Evolutionary conservation across 805 yeast genomes (phyloP).

Genomic region (Pichia exigua): DNA sequence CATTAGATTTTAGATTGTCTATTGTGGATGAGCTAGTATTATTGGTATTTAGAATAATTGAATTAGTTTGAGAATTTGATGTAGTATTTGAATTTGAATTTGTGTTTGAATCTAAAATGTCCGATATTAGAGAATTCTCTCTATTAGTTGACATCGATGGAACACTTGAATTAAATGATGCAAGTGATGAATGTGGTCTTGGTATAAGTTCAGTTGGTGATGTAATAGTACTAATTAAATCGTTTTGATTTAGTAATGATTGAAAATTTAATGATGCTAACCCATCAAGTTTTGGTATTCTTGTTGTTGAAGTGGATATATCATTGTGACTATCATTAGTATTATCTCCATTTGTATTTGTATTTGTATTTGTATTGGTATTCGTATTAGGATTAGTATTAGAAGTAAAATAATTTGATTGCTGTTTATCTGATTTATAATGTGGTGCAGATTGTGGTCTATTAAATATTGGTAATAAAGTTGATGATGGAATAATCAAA

Average conservation of each 20-base stretch:
- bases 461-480: constrained; percentile 1
- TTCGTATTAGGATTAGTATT: neutral
- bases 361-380: too few relatives aligned
- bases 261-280: constrained; percentile 1
- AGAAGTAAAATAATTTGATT: neutral
- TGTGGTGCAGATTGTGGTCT: neutral
- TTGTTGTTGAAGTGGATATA: neutral
- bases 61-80: neutral
- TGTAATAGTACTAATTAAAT: neutral
- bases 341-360: neutral
- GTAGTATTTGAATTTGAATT: neutral
- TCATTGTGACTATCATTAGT: neutral
- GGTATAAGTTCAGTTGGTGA: constrained; percentile 1
- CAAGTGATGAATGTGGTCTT: constrained; percentile 1
- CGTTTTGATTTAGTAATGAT: neutral
- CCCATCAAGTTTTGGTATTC: neutral
- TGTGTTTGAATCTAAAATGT: neutral
- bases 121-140: neutral
- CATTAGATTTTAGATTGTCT: neutral
- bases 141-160: neutral
- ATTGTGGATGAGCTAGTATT: neutral
- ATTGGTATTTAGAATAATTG: neutral
- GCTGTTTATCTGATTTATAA: neutral
- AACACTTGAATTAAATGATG: constrained; percentile 1
- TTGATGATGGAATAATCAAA: neutral